Conservation (phyloP, 352 stramenopile species). For the Globisporangium solare region DNA sequence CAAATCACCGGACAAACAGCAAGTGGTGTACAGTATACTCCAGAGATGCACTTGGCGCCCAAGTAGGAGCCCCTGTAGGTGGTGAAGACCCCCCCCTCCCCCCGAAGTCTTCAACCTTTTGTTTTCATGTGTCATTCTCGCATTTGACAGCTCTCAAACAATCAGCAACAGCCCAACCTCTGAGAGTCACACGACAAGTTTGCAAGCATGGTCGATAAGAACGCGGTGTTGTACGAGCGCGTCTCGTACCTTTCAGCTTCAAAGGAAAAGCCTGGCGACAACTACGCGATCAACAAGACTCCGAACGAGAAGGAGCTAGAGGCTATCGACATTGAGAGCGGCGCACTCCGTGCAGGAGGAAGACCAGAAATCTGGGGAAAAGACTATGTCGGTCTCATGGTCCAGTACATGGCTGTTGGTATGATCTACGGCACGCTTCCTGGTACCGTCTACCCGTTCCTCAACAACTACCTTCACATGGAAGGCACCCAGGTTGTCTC, state of each 20-base stretch:
- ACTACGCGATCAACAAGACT: conserved; percentile 1
- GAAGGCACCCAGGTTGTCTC: conserved; percentile 7
- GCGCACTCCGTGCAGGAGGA: conserved; percentile 12
- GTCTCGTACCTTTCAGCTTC: neutral
- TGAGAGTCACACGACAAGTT: neutral
- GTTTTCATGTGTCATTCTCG: neutral
- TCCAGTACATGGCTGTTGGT: conserved; percentile 4
- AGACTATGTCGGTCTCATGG: conserved; percentile 16
- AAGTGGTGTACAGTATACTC: no score
- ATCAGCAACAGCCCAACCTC: neutral
- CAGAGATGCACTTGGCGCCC: no score
- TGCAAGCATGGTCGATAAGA: neutral
- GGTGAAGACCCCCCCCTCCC: no score
- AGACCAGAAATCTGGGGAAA: conserved; percentile 6
- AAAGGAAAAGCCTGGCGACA: neutral
- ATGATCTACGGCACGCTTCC: conserved; percentile 16
- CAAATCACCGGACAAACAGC: no score
- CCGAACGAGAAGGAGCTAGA: neutral
- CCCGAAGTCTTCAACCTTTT: neutral
- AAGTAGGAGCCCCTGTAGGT: neutral
- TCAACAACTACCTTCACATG: conserved; percentile 19
- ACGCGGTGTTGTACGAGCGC: neutral
- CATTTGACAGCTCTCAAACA: neutral
- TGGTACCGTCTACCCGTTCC: conserved; percentile 18
- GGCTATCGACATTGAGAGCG: conserved; percentile 18